Conservation (phyloP, 768 basidiomycete species). For the Cystobasidium ongulense region DNA sequence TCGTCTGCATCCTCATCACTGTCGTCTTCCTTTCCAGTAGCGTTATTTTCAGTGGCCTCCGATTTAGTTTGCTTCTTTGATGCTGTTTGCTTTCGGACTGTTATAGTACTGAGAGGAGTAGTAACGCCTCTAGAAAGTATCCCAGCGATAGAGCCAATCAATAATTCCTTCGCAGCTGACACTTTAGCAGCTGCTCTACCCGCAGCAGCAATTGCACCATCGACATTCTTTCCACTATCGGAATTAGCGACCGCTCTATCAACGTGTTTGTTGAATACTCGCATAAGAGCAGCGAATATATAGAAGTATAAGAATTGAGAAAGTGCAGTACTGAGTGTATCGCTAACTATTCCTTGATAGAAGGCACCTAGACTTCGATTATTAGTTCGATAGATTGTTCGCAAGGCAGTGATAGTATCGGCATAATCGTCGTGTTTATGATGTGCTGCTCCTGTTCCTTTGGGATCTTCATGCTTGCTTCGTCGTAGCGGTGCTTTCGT, state of each 20-base stretch:
- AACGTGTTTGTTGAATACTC: constrained; percentile 35
- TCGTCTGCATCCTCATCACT: constrained; percentile 3
- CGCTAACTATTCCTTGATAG: constrained; percentile 53
- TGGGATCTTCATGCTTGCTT: neutral
- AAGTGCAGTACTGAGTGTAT: constrained; percentile 54
- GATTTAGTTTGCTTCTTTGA: neutral
- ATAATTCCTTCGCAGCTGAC: constrained; percentile 51
- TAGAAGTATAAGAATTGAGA: constrained; percentile 60
- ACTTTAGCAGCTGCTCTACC: constrained; percentile 28
- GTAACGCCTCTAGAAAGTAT: constrained; percentile 54
- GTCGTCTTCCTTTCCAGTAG: neutral
- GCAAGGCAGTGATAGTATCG: constrained; percentile 44
- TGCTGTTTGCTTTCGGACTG: constrained; percentile 52
- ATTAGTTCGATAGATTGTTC: constrained; percentile 46
- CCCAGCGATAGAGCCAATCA: constrained; percentile 56
- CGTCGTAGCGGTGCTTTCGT: constrained; percentile 33
- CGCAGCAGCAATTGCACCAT: neutral
- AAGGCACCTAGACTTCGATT: constrained; percentile 50
- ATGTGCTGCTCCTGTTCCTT: neutral
- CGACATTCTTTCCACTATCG: neutral
- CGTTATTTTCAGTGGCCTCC: neutral
- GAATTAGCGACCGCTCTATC: neutral
- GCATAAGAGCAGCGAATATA: constrained; percentile 52
- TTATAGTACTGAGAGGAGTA: constrained; percentile 55
- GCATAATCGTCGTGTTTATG: neutral